A percentile compares a stretch with the other conserved stretches of the same genome.
phyloP scores from a whole-genome alignment of 495 filamentous ascomycete species.

The Terfezia claveryi region DNA sequence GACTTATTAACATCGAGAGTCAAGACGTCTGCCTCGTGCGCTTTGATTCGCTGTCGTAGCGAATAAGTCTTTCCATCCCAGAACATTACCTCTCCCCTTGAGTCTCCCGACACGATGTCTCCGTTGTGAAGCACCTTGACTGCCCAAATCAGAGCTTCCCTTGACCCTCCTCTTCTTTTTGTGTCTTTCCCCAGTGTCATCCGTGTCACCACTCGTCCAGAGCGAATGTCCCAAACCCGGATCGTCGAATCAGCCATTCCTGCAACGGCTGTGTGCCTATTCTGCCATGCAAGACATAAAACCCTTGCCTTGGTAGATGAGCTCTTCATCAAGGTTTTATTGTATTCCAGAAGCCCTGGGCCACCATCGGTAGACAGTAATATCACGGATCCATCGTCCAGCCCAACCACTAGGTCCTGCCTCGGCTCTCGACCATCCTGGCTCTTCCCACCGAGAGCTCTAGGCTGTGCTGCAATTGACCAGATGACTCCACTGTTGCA shows the following conservation, averaged over 20 bases:
- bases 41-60: slow-evolving; percentile 58
- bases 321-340: slow-evolving; percentile 34
- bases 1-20: slow-evolving; percentile 49
- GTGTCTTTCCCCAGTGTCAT: slow-evolving; percentile 70
- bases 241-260: slow-evolving; percentile 87
- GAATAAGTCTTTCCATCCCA: slow-evolving; percentile 86
- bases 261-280: slow-evolving; percentile 57
- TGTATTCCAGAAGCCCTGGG: slow-evolving; percentile 11
- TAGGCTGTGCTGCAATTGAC: slow-evolving; percentile 81
- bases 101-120: slow-evolving; percentile 84
- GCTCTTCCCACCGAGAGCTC: slow-evolving; percentile 20
- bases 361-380: slow-evolving; percentile 47
- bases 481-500: slow-evolving; percentile 93
- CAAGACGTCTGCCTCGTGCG: slow-evolving; percentile 75
- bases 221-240: slow-evolving; percentile 68
- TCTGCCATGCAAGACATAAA: slow-evolving; percentile 74
- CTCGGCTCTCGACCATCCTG: slow-evolving; percentile 18
- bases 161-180: slow-evolving; percentile 31
- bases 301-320: slow-evolving; percentile 65
- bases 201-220: slow-evolving; percentile 44
- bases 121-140: slow-evolving; percentile 70
- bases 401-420: slow-evolving; percentile 70
- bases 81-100: slow-evolving; percentile 73
- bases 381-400: slow-evolving; percentile 74
- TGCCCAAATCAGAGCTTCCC: slow-evolving; percentile 78